Evolutionary conservation across 164 flowering plant species (phyloP), one percentile per base, ranked within the genome.

Genomic region (Dillenia turbinata): DNA sequence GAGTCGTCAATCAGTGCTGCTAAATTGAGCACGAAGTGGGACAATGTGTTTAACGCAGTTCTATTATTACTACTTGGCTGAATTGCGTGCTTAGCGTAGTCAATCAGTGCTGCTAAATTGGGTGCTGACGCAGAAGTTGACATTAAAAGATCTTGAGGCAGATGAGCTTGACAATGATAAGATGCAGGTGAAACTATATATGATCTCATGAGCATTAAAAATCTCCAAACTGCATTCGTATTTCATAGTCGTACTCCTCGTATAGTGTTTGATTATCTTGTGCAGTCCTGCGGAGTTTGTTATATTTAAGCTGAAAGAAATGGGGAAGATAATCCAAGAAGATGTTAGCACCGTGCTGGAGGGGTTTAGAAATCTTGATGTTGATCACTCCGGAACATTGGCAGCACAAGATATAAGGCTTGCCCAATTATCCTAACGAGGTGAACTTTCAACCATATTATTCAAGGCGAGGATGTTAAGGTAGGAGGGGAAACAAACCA

Each of bases 81-180:
- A 92, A 62, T 49, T 88, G 0, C 67, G 60, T 51, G 75, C 89
- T 0, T 91, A 89, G 57, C 63, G 54, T 1, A 80, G 86, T 61
- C 88, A 80, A 47, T 73, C 57, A 15, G 57, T 72, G 9, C 51
- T 89, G 33, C 77, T 76, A 52, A 77, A 82, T n/a, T 83, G 86
- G 89, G 89, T 88, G 68, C 82, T 92, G 54, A 59, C 74, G 0
- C 65, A 87, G 52, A 75, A 49, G 51, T 10, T 83, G 72, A 85
- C 89, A 9, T 1, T 0, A 46, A 43, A 69, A 0, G 98, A 89
- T 77, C 83, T 92, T 44, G 95, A 92, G 77, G 88, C 74, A 45
- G 98, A 96, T 8, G 98, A 89, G 76, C 69, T 92, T 54, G 95
- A 92, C 72, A 73, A 75, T 44, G 89, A 89, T 64, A 73, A 78